Conservation (phyloP, 192 early-diverging fungal genomes). For the Coemansia asiatica region DNA sequence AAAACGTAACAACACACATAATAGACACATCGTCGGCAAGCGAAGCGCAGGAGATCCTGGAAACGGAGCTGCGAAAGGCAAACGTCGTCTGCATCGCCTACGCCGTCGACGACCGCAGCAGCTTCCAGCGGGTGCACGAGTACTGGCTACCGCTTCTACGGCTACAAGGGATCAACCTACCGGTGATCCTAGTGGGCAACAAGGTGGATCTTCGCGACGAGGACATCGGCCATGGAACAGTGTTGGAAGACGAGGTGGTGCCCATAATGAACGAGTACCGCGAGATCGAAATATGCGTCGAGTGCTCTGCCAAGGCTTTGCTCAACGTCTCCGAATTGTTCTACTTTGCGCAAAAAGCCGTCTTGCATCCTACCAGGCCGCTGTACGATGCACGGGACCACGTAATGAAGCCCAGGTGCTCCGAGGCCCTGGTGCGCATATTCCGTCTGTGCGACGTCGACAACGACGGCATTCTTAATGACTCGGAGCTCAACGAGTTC, state of each 20-base stretch:
- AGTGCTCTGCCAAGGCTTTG: slow-evolving; percentile 95
- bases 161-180: slow-evolving; percentile 89
- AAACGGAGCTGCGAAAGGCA: slow-evolving; percentile 92
- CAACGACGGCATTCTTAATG: slow-evolving; percentile 88
- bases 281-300: slow-evolving; percentile 98
- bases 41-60: slow-evolving; percentile 86
- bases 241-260: slow-evolving; percentile 89
- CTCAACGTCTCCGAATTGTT: slow-evolving; percentile 99
- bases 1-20: slow-evolving; percentile 96
- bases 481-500: slow-evolving; percentile 95
- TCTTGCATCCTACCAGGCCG: slow-evolving; percentile 94
- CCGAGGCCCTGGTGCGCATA: slow-evolving; percentile 88
- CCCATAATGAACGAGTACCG: slow-evolving; percentile 99
- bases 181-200: slow-evolving; percentile 75
- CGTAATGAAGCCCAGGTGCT: slow-evolving; percentile 80
- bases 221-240: slow-evolving; percentile 78
- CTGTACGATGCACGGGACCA: slow-evolving; percentile 95
- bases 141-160: slow-evolving; percentile 96
- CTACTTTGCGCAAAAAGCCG: slow-evolving; percentile 99
- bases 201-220: slow-evolving; percentile 60
- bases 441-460: slow-evolving; percentile 96
- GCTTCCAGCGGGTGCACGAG: slow-evolving; percentile 79
- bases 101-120: slow-evolving; percentile 79
- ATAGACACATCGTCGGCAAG: slow-evolving; percentile 89
- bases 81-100: slow-evolving; percentile 99